These are phyloP conservation scores for Trichoderma erinaceum DNA, from an alignment of 495 filamentous ascomycete genomes.

Conservation along the genomic window DNA sequence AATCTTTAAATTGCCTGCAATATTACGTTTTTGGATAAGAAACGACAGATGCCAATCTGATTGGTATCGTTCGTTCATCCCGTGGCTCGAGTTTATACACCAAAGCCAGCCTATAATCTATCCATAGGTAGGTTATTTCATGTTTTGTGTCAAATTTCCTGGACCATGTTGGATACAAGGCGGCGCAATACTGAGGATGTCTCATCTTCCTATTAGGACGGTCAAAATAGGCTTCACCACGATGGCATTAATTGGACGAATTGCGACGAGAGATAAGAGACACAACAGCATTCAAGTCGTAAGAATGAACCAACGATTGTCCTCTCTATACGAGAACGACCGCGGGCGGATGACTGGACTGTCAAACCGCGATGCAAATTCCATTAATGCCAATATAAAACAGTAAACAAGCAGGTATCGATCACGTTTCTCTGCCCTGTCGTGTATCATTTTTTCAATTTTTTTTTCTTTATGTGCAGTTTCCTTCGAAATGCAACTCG, in stretches of 20 bases:
- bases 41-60: too few relatives aligned
- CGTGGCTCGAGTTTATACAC: neutral
- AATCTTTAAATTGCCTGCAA: too few relatives aligned
- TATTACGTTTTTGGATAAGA: too few relatives aligned
- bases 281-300: neutral
- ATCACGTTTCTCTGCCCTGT: neutral
- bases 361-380: neutral
- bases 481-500: neutral
- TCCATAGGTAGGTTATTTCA: neutral
- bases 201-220: neutral
- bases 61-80: too few relatives aligned
- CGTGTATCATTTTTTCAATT: constrained; percentile 10
- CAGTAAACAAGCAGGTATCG: neutral
- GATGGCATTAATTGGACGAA: neutral
- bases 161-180: neutral
- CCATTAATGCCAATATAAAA: constrained; percentile 9
- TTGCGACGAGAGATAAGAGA: neutral
- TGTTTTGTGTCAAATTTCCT: neutral
- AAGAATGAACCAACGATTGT: neutral
- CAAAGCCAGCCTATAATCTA: neutral
- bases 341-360: neutral
- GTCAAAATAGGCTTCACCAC: neutral
- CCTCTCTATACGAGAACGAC: neutral
- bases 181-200: neutral
- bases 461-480: neutral